phyloP scores from a whole-genome alignment of 192 early-diverging fungal species.

The Podila verticillata region DNA sequence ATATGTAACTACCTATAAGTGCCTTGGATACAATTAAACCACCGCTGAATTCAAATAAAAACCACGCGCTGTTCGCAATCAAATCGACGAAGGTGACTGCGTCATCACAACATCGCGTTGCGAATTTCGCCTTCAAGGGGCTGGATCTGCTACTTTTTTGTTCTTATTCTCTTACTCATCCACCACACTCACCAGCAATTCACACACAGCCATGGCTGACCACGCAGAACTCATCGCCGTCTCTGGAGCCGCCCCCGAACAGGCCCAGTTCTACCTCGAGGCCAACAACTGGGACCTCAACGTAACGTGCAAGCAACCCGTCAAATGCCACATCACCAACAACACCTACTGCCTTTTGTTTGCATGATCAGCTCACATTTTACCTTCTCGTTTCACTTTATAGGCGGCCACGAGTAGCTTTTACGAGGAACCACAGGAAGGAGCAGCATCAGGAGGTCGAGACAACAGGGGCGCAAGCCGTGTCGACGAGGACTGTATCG shows the following conservation, averaged over 20 bases:
- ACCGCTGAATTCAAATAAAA: too few species aligned
- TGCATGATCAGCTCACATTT: too few species aligned
- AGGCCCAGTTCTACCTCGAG: slow-evolving; percentile 79
- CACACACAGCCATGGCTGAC: slow-evolving; percentile 52
- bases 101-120: too few species aligned
- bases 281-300: slow-evolving; percentile 83
- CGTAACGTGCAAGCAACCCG: slow-evolving; percentile 49
- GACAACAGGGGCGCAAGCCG: too few species aligned
- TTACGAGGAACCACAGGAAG: slow-evolving; percentile 62
- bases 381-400: too few species aligned
- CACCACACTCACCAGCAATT: slow-evolving; percentile 3
- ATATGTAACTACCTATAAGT: background rate
- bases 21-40: too few species aligned
- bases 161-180: background rate
- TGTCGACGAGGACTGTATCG: slow-evolving; percentile 55
- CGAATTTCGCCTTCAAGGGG: too few species aligned
- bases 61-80: too few species aligned
- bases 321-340: too few species aligned
- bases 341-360: too few species aligned
- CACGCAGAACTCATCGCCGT: slow-evolving; percentile 68
- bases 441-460: slow-evolving; percentile 2
- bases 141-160: too few species aligned
- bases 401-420: slow-evolving; percentile 74
- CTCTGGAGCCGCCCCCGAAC: slow-evolving; percentile 61
- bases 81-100: background rate